Conservation (phyloP, 495 filamentous ascomycete species). For the Lepraria neglecta region DNA sequence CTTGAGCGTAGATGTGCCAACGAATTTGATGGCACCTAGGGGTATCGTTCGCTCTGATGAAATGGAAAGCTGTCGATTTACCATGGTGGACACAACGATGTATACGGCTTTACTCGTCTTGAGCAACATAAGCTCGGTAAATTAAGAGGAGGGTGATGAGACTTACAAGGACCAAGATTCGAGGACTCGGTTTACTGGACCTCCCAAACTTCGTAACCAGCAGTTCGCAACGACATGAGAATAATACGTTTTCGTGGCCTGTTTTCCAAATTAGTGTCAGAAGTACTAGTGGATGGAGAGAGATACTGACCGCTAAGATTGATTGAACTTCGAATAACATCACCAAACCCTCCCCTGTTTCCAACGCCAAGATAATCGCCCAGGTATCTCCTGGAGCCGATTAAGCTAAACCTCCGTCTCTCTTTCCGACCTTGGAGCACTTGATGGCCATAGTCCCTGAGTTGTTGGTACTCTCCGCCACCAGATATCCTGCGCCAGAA, state of each 20-base stretch:
- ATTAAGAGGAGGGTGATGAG: neutral
- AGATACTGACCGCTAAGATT: slow-evolving; percentile 46
- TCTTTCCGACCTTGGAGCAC: slow-evolving; percentile 82
- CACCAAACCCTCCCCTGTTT: slow-evolving; percentile 71
- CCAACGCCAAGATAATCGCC: slow-evolving; percentile 91
- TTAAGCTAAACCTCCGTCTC: slow-evolving; percentile 77
- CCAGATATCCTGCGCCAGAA: slow-evolving; percentile 90
- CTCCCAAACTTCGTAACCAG: slow-evolving; percentile 91
- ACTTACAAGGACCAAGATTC: slow-evolving; percentile 70
- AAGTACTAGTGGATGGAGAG: slow-evolving; percentile 1
- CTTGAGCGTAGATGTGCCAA: slow-evolving; percentile 68
- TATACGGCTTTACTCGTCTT: slow-evolving; percentile 78
- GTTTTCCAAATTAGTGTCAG: slow-evolving; percentile 23
- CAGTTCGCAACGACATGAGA: slow-evolving; percentile 84
- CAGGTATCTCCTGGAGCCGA: slow-evolving; percentile 86
- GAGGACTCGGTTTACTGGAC: slow-evolving; percentile 84
- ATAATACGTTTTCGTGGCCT: slow-evolving; percentile 66
- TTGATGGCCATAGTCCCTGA: slow-evolving; percentile 85
- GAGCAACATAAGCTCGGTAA: neutral
- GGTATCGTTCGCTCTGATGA: slow-evolving; percentile 73
- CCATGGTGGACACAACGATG: slow-evolving; percentile 74
- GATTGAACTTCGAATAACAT: slow-evolving; percentile 68
- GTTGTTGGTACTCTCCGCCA: slow-evolving; percentile 76
- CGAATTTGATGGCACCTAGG: slow-evolving; percentile 77
- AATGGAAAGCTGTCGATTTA: slow-evolving; percentile 75